Conservation (phyloP, 305 asterid species). For the Fraxinus albicans region DNA sequence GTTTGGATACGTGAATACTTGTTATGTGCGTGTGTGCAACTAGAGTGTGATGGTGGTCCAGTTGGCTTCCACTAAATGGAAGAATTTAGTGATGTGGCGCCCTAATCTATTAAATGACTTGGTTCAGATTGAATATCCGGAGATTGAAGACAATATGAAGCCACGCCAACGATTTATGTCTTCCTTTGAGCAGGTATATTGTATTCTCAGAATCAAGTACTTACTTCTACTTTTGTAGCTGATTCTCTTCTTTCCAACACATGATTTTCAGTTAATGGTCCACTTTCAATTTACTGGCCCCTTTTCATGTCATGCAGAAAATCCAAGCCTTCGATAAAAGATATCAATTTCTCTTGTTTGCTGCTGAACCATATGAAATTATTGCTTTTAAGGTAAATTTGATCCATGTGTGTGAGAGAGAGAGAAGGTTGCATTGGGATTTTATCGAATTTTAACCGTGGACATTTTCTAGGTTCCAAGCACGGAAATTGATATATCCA, state of each 20-base stretch:
- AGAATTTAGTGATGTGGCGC: background rate
- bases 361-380: constrained; percentile 93
- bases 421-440: background rate
- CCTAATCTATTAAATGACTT: constrained; percentile 5
- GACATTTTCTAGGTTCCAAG: constrained; percentile 74
- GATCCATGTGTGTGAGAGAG: background rate
- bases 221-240: background rate
- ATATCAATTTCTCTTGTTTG: constrained; percentile 85
- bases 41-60: background rate
- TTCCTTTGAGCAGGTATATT: constrained; percentile 86
- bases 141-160: constrained; percentile 87
- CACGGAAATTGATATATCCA: constrained; percentile 87
- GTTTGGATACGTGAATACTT: background rate
- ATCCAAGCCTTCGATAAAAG: constrained; percentile 75
- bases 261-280: background rate
- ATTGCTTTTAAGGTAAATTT: constrained; percentile 72
- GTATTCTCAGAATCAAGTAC: background rate
- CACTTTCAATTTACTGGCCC: background rate
- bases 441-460: constrained; percentile 3
- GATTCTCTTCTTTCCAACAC: constrained; percentile 1
- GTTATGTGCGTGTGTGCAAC: background rate
- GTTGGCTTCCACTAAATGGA: background rate
- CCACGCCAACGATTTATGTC: constrained; percentile 99
- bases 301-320: constrained; percentile 48
- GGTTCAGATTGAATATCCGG: constrained; percentile 83